Conservation (phyloP, 108 stramenopile genomes). For the Seminavis robusta region DNA sequence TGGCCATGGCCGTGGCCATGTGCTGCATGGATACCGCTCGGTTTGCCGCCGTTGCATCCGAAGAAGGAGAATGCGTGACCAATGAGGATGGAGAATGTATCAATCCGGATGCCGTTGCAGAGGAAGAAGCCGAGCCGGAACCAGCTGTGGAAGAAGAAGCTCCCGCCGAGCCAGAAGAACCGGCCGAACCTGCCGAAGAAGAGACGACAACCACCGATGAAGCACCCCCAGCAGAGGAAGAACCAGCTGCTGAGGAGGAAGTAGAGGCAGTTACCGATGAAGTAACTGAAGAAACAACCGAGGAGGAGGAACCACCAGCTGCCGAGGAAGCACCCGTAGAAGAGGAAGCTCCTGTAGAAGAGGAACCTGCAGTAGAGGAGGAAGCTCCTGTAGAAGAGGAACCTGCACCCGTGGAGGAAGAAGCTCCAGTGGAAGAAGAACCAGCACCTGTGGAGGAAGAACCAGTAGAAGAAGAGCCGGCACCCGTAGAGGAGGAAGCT, state of each 20-base stretch:
- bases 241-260: conserved; percentile 1
- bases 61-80: conserved; percentile 17
- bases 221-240: neutral
- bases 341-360: too few species aligned
- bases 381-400: too few species aligned
- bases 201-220: conserved; percentile 27
- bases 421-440: too few species aligned
- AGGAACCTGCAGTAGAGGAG: too few species aligned
- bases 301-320: conserved; percentile 1
- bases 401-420: too few species aligned
- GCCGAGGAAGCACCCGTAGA: neutral
- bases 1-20: too few species aligned
- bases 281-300: neutral
- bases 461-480: too few species aligned
- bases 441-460: too few species aligned
- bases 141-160: conserved; percentile 10
- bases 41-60: neutral
- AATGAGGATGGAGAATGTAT: conserved; percentile 10
- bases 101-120: conserved; percentile 1
- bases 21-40: too few species aligned
- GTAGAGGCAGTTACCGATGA: neutral
- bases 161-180: neutral
- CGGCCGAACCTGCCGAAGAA: neutral
- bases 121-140: conserved; percentile 5
- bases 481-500: too few species aligned